Evolutionary conservation across 345 rosid species (phyloP), one percentile per base, ranked within the genome.

Genomic region (Aquilaria malaccensis): DNA sequence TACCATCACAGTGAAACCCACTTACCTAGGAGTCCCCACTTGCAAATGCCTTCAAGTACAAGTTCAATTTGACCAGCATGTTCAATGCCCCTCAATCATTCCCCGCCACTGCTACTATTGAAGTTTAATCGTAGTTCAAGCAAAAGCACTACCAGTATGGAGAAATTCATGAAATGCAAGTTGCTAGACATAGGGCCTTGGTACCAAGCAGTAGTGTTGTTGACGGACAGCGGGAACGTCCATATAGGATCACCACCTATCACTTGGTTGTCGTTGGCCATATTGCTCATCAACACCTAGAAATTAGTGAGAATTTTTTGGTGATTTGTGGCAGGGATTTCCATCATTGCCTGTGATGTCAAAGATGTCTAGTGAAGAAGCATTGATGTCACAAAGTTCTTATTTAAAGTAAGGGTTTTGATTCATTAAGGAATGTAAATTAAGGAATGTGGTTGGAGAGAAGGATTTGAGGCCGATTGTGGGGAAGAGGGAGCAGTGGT

Each of bases 141-240:
- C 70, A 89, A 66, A 43, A 93, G 69, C 6, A 96, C 91, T 77
- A 93, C 76, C 7, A 97, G 97, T 0, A 90, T 72, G 4, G 97
- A 84, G 58, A 89, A 92, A 67, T 92, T 92, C 98, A 92, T 92
- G 63, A 89, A 87, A 81, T 92, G 97, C 41, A 92, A 81, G 13
- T 91, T 97, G 63, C 91, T 89, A 1, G 96, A 83, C 80, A 82
- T 81, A 57, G 77, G 74, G 48, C 96, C 79, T 58, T 96, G 78
- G 58, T 92, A 92, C 72, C 81, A 72, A 64, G 73, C 22, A 22
- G 22, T 81, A 54, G 81, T 86, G 9, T 87, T 89, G 58, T 81
- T 85, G 2, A 83, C 85, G 0, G 96, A 70, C 4, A 1, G 22
- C 22, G 95, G 93, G 65, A 89, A 85, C 52, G 98, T 83, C 98